Evolutionary conservation across 2,329 filamentous ascomycete genomes (phyloP).

Genomic region (Didymosphaeria variabile): DNA sequence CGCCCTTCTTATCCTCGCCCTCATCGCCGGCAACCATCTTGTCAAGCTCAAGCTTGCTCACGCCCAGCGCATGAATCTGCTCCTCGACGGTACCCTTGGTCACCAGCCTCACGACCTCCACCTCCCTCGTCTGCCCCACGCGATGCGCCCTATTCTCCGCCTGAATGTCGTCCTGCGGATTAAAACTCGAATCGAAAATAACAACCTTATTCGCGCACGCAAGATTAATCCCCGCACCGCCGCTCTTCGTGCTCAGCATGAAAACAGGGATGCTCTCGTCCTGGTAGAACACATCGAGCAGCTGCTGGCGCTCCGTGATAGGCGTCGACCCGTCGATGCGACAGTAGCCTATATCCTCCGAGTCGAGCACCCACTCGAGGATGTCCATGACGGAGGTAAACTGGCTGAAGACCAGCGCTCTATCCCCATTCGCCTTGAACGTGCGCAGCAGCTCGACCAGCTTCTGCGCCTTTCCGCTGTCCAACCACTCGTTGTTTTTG

Average conservation of each 20-base stretch:
- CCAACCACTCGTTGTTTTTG: slow-evolving; percentile 71
- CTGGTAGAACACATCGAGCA: slow-evolving; percentile 86
- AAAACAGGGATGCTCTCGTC: slow-evolving; percentile 85
- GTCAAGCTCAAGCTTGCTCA: slow-evolving; percentile 92
- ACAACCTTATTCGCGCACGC: slow-evolving; percentile 97
- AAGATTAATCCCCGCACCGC: slow-evolving; percentile 96
- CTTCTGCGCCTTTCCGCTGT: slow-evolving; percentile 85
- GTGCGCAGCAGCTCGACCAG: slow-evolving; percentile 76
- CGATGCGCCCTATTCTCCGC: slow-evolving; percentile 97
- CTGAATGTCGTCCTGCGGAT: slow-evolving; percentile 97
- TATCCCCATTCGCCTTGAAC: slow-evolving; percentile 83
- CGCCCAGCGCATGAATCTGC: slow-evolving; percentile 87
- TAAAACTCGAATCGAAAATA: slow-evolving; percentile 97
- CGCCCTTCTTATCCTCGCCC: slow-evolving; percentile 47
- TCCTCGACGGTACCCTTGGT: slow-evolving; percentile 87
- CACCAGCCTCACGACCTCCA: slow-evolving; percentile 89
- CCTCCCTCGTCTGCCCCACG: slow-evolving; percentile 87
- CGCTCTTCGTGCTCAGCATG: slow-evolving; percentile 89
- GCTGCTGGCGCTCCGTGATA: slow-evolving; percentile 82
- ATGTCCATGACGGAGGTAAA: slow-evolving; percentile 94
- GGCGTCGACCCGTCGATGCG: slow-evolving; percentile 87
- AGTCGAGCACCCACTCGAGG: slow-evolving; percentile 80
- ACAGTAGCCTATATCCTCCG: slow-evolving; percentile 76
- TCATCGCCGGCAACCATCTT: slow-evolving; percentile 73
- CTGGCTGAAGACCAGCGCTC: slow-evolving; percentile 89